Conservation (phyloP, 139 green algal species). For the Chlorella sp. region DNA sequence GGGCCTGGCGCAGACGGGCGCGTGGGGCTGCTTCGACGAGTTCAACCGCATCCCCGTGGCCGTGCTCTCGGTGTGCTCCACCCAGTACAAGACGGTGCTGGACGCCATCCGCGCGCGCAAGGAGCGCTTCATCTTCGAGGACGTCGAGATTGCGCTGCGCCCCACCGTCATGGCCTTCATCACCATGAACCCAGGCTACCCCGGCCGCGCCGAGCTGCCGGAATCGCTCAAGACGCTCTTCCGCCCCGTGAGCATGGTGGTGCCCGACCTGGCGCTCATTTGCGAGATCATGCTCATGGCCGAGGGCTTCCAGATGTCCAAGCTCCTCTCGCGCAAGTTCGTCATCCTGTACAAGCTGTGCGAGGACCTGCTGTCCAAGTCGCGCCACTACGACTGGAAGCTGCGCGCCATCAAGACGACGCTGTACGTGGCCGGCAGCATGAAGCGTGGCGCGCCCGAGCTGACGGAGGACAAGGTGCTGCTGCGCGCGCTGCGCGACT, state of each 20-base stretch:
- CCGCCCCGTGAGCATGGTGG: slow-evolving; percentile 88
- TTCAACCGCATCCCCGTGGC: slow-evolving; percentile 93
- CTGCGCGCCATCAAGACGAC: slow-evolving; percentile 96
- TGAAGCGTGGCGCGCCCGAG: slow-evolving; percentile 83
- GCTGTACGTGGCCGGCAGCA: slow-evolving; percentile 87
- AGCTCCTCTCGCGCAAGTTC: slow-evolving; percentile 86
- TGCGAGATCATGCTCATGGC: slow-evolving; percentile 97
- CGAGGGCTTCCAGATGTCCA: slow-evolving; percentile 86
- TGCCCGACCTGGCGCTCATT: slow-evolving; percentile 86
- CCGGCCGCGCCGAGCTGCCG: slow-evolving; percentile 76
- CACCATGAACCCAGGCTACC: slow-evolving; percentile 97
- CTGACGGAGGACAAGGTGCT: slow-evolving; percentile 88
- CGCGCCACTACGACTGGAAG: slow-evolving; percentile 94
- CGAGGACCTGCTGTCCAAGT: slow-evolving; percentile 85
- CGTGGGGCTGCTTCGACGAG: slow-evolving; percentile 95
- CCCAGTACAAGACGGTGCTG: slow-evolving; percentile 91
- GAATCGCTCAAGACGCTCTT: slow-evolving; percentile 90
- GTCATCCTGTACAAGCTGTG: slow-evolving; percentile 91
- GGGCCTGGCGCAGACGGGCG: slow-evolving; percentile 82
- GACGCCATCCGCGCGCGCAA: slow-evolving; percentile 81
- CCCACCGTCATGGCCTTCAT: slow-evolving; percentile 88
- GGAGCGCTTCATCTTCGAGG: slow-evolving; percentile 68
- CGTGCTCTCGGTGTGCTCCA: slow-evolving; percentile 82
- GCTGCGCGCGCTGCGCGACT: slow-evolving; percentile 86
- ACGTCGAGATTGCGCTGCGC: slow-evolving; percentile 63